A percentile compares a stretch with the other conserved stretches of the same genome.
Conservation (phyloP, 371 early-diverging fungal species). For the Encephalitozoon hellem region DNA sequence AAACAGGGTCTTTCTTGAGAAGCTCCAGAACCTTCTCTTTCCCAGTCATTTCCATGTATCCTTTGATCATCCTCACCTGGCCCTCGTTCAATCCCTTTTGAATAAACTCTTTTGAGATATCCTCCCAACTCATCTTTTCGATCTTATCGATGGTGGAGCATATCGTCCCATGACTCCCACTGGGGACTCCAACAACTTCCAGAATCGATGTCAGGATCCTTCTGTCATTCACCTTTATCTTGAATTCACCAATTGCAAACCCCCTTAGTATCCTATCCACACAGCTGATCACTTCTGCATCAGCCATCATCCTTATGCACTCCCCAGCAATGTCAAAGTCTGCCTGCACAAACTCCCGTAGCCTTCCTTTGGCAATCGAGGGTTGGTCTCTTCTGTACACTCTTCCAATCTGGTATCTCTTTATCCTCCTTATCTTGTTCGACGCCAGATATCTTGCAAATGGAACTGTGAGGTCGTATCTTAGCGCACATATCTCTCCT, state of each 20-base stretch:
- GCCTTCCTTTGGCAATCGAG: slow-evolving; percentile 87
- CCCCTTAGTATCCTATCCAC: slow-evolving; percentile 68
- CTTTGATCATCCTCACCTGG: slow-evolving; percentile 69
- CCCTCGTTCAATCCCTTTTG: slow-evolving; percentile 49
- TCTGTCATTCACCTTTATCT: slow-evolving; percentile 82
- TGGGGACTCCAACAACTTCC: slow-evolving; percentile 80
- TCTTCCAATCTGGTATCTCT: slow-evolving; percentile 94
- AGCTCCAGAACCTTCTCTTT: slow-evolving; percentile 67
- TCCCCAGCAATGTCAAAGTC: slow-evolving; percentile 96
- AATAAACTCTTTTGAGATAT: slow-evolving; percentile 51
- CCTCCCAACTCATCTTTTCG: slow-evolving; percentile 67
- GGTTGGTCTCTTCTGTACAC: slow-evolving; percentile 97
- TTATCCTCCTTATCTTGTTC: slow-evolving; percentile 70
- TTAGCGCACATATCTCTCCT: slow-evolving; percentile 85
- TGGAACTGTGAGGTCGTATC: slow-evolving; percentile 96
- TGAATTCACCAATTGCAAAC: slow-evolving; percentile 71
- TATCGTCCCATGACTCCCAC: slow-evolving; percentile 71
- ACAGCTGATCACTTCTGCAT: slow-evolving; percentile 80
- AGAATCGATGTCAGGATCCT: slow-evolving; percentile 90
- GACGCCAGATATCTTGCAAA: slow-evolving; percentile 93
- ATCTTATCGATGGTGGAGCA: slow-evolving; percentile 96
- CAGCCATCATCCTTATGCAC: slow-evolving; percentile 85
- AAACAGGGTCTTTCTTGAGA: slow-evolving; percentile 65
- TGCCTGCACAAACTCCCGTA: slow-evolving; percentile 96
- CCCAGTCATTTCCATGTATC: slow-evolving; percentile 72